Percentiles rank a stretch among this genome's conserved stretches.
phyloP scores from a whole-genome alignment of 192 early-diverging fungal genomes.

The Backusella tuberculispora region DNA sequence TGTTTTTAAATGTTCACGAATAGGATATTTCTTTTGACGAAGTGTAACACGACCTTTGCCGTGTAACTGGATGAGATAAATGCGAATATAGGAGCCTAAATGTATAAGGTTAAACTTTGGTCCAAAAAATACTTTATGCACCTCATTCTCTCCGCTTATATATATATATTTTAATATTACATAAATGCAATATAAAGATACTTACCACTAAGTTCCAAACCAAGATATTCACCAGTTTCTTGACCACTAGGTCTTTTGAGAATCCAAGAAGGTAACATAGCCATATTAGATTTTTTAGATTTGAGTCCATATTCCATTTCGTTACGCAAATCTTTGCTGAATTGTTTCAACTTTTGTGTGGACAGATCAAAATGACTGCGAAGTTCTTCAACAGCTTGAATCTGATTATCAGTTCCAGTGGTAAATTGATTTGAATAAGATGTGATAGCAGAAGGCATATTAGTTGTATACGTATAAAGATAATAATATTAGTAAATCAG shows the following conservation, averaged over 20 bases:
- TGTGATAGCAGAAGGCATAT: not conserved
- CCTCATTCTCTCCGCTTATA: no score
- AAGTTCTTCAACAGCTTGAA: not conserved
- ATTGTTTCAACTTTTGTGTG: conserved; percentile 53
- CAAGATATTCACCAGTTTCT: conserved; percentile 80
- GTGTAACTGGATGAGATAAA: conserved; percentile 41
- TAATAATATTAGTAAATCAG: no score
- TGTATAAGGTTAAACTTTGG: not conserved
- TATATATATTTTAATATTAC: not conserved
- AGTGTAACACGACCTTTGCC: conserved; percentile 64
- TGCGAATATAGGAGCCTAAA: conserved; percentile 32
- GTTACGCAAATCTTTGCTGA: conserved; percentile 56
- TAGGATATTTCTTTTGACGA: conserved; percentile 58
- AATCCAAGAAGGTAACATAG: conserved; percentile 85
- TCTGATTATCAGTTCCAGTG: not conserved
- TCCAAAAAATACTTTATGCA: not conserved
- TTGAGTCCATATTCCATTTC: conserved; percentile 65
- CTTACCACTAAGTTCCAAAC: conserved; percentile 83
- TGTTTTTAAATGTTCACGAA: conserved; percentile 52
- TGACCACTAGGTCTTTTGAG: conserved; percentile 65
- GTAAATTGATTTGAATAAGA: not conserved
- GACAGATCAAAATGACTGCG: conserved; percentile 51
- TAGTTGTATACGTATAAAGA: not conserved
- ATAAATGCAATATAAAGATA: no score
- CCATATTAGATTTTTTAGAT: conserved; percentile 24